phyloP scores from a whole-genome alignment of 441 rosid genomes.

The Syzygium syzygioides region DNA sequence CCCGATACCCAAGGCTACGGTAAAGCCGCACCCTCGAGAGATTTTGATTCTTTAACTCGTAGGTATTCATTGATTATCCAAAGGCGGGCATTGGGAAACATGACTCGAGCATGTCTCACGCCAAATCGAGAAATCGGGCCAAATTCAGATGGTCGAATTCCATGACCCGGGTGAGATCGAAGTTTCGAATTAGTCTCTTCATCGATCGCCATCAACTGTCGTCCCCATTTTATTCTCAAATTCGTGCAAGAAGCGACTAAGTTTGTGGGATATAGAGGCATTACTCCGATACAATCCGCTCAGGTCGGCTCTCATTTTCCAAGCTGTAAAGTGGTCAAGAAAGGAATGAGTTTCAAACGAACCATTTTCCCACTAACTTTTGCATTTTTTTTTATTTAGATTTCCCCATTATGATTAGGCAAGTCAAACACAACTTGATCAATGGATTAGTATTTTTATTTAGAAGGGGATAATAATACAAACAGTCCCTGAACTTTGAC shows the following conservation, averaged over 20 bases:
- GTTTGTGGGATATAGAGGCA: neutral
- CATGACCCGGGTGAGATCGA: neutral
- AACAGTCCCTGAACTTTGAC: too few species aligned
- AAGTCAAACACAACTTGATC: neutral
- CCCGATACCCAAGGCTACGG: neutral
- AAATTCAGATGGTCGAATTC: rapidly evolving
- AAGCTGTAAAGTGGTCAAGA: neutral
- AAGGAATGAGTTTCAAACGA: neutral
- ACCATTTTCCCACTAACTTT: neutral
- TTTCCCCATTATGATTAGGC: neutral
- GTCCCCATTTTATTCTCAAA: neutral
- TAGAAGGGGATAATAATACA: too few species aligned
- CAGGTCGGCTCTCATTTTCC: neutral
- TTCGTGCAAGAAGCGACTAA: neutral
- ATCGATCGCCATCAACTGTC: neutral
- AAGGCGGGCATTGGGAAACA: neutral
- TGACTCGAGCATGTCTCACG: neutral
- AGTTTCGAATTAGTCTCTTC: neutral
- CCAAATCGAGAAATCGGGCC: neutral
- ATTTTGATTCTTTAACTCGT: neutral
- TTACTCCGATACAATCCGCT: neutral
- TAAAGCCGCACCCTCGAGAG: neutral
- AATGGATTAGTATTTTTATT: neutral
- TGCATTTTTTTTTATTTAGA: neutral
- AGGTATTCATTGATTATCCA: neutral